Percentiles rank a stretch among this genome's conserved stretches.
These are phyloP conservation scores for Arachis stenosperma DNA, from an alignment of 306 rosid genomes.

Conservation along the genomic window DNA sequence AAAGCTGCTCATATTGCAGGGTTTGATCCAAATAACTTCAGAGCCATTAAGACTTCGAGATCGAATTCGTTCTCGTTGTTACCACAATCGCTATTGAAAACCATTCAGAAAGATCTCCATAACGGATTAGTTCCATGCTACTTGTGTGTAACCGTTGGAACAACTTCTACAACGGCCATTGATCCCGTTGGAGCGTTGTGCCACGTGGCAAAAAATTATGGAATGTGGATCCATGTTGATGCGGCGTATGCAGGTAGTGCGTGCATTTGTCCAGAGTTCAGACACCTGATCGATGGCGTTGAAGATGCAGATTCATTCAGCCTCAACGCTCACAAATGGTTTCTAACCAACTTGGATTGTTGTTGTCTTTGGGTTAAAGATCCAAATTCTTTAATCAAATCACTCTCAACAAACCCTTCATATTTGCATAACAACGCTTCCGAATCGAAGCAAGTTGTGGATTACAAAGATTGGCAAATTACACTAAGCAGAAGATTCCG, in stretches of 20 bases:
- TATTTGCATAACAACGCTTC: constrained; percentile 54
- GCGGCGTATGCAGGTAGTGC: constrained; percentile 70
- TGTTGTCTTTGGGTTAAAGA: constrained; percentile 67
- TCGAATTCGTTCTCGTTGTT: constrained; percentile 43
- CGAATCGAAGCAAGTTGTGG: constrained; percentile 55
- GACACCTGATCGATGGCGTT: constrained; percentile 50
- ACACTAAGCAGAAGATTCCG: constrained; percentile 59
- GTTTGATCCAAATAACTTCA: constrained; percentile 24
- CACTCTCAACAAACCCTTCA: constrained; percentile 48
- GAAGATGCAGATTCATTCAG: constrained; percentile 56
- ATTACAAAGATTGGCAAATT: constrained; percentile 69
- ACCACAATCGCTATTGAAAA: constrained; percentile 33
- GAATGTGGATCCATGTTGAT: constrained; percentile 70
- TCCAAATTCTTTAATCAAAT: background rate
- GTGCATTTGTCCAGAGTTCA: constrained; percentile 66
- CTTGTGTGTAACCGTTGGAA: constrained; percentile 59
- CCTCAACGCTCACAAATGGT: constrained; percentile 71
- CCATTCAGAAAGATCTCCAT: constrained; percentile 44
- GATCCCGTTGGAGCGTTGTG: constrained; percentile 54
- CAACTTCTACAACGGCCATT: constrained; percentile 58
- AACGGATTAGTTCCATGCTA: constrained; percentile 59
- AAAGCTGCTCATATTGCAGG: constrained; percentile 64
- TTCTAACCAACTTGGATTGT: constrained; percentile 49
- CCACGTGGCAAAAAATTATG: constrained; percentile 47
- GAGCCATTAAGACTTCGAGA: constrained; percentile 41